phyloP scores from a whole-genome alignment of 1,284 basidiomycete genomes.

The Lignosus rhinocerotis region DNA sequence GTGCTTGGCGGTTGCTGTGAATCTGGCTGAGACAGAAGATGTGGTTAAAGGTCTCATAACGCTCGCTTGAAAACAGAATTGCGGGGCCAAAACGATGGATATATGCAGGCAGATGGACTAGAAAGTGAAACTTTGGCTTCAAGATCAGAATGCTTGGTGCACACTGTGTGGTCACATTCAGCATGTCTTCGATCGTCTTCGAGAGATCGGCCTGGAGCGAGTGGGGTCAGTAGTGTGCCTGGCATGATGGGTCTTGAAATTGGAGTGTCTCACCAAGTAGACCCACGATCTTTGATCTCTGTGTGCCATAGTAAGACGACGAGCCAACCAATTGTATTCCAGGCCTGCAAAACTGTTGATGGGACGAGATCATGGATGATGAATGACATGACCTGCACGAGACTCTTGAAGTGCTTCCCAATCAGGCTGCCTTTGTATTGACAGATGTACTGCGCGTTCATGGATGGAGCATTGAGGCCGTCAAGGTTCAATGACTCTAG shows the following conservation, averaged over 20 bases:
- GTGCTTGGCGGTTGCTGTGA: conserved; percentile 24
- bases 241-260: not conserved
- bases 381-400: conserved; percentile 32
- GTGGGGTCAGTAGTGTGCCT: not conserved
- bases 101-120: conserved; percentile 15
- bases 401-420: conserved; percentile 34
- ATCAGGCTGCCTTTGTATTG: conserved; percentile 29
- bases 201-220: conserved; percentile 5
- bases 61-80: conserved; percentile 22
- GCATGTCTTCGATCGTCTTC: conserved; percentile 18
- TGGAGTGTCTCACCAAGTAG: conserved; percentile 29
- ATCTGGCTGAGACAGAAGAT: conserved; percentile 19
- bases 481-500: conserved; percentile 15
- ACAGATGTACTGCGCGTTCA: conserved; percentile 27
- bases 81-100: conserved; percentile 22
- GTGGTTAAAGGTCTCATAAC: conserved; percentile 25
- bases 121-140: conserved; percentile 22
- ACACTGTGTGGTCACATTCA: conserved; percentile 8
- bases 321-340: conserved; percentile 28
- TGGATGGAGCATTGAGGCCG: conserved; percentile 19
- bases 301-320: conserved; percentile 32
- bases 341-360: conserved; percentile 21
- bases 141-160: conserved; percentile 14
- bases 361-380: conserved; percentile 28
- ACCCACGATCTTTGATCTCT: conserved; percentile 22